Conservation (phyloP, 108 stramenopile genomes). For the Licmophora abbreviata region DNA sequence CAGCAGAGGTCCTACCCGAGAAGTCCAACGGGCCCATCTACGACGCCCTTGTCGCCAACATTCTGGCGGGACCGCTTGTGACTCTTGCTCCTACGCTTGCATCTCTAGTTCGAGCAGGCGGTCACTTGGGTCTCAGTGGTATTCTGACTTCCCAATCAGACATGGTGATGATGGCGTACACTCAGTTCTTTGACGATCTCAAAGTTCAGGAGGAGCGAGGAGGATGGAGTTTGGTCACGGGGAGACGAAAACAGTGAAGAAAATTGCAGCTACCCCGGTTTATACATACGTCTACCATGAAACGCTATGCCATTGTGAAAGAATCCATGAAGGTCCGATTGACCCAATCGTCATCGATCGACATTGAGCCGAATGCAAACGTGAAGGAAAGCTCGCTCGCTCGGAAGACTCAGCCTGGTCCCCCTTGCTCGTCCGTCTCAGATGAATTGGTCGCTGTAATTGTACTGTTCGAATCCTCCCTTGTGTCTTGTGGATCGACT, state of each 20-base stretch:
- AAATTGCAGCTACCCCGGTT: background rate
- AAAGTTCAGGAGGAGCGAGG: constrained; percentile 36
- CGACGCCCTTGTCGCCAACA: constrained; percentile 71
- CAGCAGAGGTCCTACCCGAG: constrained; percentile 28
- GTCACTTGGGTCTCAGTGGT: constrained; percentile 59
- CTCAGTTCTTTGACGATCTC: constrained; percentile 48
- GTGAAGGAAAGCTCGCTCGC: too few relatives aligned
- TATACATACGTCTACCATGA: background rate
- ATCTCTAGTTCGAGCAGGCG: constrained; percentile 45
- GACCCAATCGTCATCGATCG: too few relatives aligned
- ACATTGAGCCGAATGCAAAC: too few relatives aligned
- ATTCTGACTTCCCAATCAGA: constrained; percentile 48
- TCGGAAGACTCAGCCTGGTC: too few relatives aligned
- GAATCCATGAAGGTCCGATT: background rate
- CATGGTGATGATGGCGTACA: constrained; percentile 49
- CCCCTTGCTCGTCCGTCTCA: too few relatives aligned
- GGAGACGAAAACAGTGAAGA: constrained; percentile 15
- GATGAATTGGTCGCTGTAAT: too few relatives aligned
- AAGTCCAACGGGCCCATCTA: constrained; percentile 44
- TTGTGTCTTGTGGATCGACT: too few relatives aligned
- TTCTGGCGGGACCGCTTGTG: constrained; percentile 61
- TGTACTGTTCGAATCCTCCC: too few relatives aligned
- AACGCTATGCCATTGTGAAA: background rate
- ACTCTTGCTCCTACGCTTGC: constrained; percentile 49
- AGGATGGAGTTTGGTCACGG: constrained; percentile 69